These are phyloP conservation scores for Trifolium dubium DNA, from an alignment of 306 rosid genomes.

Conservation along the genomic window DNA sequence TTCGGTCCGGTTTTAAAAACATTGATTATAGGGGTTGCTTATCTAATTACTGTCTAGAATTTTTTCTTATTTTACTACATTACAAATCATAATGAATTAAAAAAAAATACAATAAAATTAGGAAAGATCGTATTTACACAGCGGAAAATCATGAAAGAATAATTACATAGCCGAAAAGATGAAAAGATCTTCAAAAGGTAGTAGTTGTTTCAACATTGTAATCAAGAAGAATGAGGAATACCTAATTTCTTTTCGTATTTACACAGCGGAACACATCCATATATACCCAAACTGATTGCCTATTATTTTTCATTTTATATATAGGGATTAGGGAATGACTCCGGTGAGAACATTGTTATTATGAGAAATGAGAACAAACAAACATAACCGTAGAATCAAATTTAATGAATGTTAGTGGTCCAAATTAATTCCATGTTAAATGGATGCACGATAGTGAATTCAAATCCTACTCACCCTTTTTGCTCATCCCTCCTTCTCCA, in stretches of 20 bases:
- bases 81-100: conserved; percentile 1
- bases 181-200: not conserved
- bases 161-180: not conserved
- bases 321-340: too few relatives aligned
- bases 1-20: too few relatives aligned
- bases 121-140: not conserved
- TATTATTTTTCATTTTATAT: too few relatives aligned
- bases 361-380: too few relatives aligned
- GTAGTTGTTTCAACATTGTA: not conserved
- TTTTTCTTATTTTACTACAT: not conserved
- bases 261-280: not conserved
- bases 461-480: too few relatives aligned
- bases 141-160: not conserved
- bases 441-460: too few relatives aligned
- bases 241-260: not conserved
- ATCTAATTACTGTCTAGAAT: not conserved
- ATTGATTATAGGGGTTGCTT: not conserved
- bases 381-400: too few relatives aligned
- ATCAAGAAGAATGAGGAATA: not conserved
- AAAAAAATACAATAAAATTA: not conserved
- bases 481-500: too few relatives aligned
- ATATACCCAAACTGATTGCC: not conserved
- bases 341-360: too few relatives aligned
- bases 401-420: too few relatives aligned
- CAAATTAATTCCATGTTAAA: too few relatives aligned